These are phyloP conservation scores for Colletotrichum tamarilloi DNA, from an alignment of 2,329 filamentous ascomycete genomes.

Conservation along the genomic window DNA sequence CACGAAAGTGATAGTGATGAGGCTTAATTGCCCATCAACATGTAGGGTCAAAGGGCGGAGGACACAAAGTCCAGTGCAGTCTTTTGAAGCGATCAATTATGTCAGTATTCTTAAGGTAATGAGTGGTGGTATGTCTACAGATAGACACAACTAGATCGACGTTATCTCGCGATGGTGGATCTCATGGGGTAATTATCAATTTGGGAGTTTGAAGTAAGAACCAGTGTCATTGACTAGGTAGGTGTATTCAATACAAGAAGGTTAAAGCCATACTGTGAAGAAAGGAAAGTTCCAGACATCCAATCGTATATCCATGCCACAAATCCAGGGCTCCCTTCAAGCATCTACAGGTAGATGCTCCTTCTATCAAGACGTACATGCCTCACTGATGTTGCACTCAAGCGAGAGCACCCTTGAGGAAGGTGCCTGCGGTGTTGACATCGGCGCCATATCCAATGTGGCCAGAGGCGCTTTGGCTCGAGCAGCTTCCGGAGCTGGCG, in stretches of 20 bases:
- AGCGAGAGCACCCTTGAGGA: constrained; percentile 23
- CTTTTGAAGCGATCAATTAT: background rate
- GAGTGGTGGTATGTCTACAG: background rate
- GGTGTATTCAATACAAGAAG: background rate
- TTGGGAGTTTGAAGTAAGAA: background rate
- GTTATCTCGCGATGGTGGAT: background rate
- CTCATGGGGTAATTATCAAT: background rate
- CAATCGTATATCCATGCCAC: constrained; percentile 3
- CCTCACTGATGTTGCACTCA: background rate
- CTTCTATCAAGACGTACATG: background rate
- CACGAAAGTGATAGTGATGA: constrained; percentile 28
- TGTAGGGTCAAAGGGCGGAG: too few relatives aligned
- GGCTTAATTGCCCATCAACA: background rate
- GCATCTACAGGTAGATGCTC: background rate
- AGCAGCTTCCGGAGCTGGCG: constrained; percentile 24
- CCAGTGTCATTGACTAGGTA: background rate
- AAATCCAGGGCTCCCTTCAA: background rate
- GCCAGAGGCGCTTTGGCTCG: constrained; percentile 7
- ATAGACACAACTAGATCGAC: background rate
- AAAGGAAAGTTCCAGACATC: constrained; percentile 11
- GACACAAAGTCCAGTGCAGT: background rate
- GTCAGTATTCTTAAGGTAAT: background rate
- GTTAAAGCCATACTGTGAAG: constrained; percentile 12
- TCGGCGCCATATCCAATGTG: constrained; percentile 28
- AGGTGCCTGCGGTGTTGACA: constrained; percentile 11